Conservation (phyloP, 371 early-diverging fungal species). For the Syncephalastrum contaminatum region DNA sequence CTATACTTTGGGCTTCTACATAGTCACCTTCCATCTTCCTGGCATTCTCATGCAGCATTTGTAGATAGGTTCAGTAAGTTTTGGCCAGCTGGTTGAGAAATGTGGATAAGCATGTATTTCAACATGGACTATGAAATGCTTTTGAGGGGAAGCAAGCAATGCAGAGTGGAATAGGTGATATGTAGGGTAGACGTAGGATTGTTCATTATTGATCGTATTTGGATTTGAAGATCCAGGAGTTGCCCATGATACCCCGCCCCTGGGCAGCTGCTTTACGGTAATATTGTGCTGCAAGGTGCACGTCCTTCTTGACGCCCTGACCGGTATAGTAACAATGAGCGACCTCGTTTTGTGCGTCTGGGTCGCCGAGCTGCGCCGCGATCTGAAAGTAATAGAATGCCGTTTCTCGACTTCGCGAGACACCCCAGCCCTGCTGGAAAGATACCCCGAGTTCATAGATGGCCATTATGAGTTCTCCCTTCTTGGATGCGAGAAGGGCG, state of each 20-base stretch:
- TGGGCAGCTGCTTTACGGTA: constrained; percentile 81
- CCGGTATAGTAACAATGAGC: constrained; percentile 77
- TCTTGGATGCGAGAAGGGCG: constrained; percentile 26
- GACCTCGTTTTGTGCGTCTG: constrained; percentile 82
- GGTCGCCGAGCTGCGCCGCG: constrained; percentile 81
- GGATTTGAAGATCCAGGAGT: constrained; percentile 73
- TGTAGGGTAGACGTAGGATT: too few relatives aligned
- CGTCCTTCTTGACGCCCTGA: constrained; percentile 78
- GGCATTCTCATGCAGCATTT: too few relatives aligned
- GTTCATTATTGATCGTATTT: constrained; percentile 31
- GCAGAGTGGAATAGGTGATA: too few relatives aligned
- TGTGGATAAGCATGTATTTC: too few relatives aligned
- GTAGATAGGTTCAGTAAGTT: too few relatives aligned
- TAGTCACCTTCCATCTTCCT: too few relatives aligned
- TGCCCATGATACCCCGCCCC: constrained; percentile 79
- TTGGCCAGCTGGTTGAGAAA: too few relatives aligned
- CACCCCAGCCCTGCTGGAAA: constrained; percentile 91
- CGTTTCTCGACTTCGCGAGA: constrained; percentile 54
- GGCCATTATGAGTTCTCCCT: constrained; percentile 74
- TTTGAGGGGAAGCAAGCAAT: too few relatives aligned
- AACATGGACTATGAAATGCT: too few relatives aligned
- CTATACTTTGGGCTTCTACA: too few relatives aligned
- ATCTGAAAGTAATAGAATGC: constrained; percentile 90
- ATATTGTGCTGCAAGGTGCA: constrained; percentile 76
- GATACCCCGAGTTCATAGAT: constrained; percentile 85